Evolutionary conservation across 1,284 basidiomycete species (phyloP).

Genomic region (Earliella scabrosa): DNA sequence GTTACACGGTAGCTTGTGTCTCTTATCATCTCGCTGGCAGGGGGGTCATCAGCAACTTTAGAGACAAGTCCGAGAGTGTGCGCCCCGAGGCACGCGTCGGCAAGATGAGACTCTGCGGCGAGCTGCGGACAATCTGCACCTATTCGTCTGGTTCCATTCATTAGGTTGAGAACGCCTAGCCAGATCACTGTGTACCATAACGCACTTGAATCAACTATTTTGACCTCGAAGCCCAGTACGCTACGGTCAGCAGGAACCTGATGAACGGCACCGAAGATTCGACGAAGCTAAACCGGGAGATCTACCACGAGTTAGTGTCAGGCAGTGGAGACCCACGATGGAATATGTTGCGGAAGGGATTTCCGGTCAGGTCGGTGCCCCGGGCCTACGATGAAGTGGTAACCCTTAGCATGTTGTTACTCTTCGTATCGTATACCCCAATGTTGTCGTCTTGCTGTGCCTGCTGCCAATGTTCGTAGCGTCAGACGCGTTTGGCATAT

Average conservation of each 20-base stretch:
- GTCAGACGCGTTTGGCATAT: too few species aligned
- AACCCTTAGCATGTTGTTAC: too few species aligned
- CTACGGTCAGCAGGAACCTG: conserved; percentile 38
- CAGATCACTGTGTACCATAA: conserved; percentile 31
- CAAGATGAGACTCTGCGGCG: conserved; percentile 45
- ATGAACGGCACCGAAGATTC: conserved; percentile 40
- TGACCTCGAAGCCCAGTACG: conserved; percentile 47
- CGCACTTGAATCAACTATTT: conserved; percentile 46
- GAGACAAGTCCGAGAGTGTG: conserved; percentile 44
- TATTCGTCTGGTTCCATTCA: conserved; percentile 29
- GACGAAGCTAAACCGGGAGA: conserved; percentile 34
- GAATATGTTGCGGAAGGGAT: conserved; percentile 36
- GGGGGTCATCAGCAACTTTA: conserved; percentile 49
- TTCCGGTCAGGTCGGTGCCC: conserved; percentile 41
- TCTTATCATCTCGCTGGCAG: conserved; percentile 22
- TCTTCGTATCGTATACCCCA: too few species aligned
- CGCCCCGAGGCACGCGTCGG: conserved; percentile 43
- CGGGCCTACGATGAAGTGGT: too few species aligned
- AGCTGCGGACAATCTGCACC: conserved; percentile 44
- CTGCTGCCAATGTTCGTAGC: too few species aligned
- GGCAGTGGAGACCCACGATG: conserved; percentile 43
- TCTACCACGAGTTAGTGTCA: conserved; percentile 33
- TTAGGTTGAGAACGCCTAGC: background rate
- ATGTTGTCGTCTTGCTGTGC: too few species aligned
- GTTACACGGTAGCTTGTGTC: too few species aligned